These are phyloP conservation scores for Thelephora aurantiotincta DNA, from an alignment of 768 basidiomycete genomes.

Conservation along the genomic window DNA sequence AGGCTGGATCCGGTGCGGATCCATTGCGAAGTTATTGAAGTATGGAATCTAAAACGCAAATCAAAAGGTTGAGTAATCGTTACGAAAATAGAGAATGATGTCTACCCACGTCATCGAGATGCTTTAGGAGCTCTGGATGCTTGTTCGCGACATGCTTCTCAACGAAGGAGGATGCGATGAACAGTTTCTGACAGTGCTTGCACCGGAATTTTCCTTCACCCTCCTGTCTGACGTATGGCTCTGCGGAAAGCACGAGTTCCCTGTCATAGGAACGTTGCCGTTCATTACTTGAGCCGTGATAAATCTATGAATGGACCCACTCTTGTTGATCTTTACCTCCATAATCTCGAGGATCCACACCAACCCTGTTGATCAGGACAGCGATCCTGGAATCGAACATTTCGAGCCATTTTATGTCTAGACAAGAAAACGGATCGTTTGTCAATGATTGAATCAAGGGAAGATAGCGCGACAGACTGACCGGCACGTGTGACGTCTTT, in stretches of 20 bases:
- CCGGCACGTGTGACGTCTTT: slow-evolving; percentile 30
- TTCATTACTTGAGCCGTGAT: slow-evolving; percentile 5
- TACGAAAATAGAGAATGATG: slow-evolving; percentile 1
- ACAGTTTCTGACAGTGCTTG: slow-evolving; percentile 92
- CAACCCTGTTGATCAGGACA: slow-evolving; percentile 62
- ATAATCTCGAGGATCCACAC: slow-evolving; percentile 76
- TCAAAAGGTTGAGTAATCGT: slow-evolving; percentile 10
- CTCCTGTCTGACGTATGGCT: slow-evolving; percentile 81
- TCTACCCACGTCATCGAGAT: slow-evolving; percentile 65
- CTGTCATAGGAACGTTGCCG: slow-evolving; percentile 25
- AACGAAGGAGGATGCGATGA: slow-evolving; percentile 94
- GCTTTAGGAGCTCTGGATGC: slow-evolving; percentile 74
- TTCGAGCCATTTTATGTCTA: slow-evolving; percentile 84
- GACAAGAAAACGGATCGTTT: slow-evolving; percentile 4
- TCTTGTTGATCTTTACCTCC: slow-evolving; percentile 85
- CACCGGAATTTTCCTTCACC: slow-evolving; percentile 96
- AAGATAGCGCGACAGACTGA: slow-evolving; percentile 19
- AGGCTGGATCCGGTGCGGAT: slow-evolving; percentile 85
- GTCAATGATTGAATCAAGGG: slow-evolving; percentile 6
- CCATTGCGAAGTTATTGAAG: slow-evolving; percentile 93
- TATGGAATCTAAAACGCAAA: slow-evolving; percentile 47
- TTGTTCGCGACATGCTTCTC: slow-evolving; percentile 97
- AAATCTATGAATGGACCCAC: slow-evolving; percentile 31
- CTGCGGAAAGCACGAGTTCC: slow-evolving; percentile 67
- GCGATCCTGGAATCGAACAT: slow-evolving; percentile 80